These are phyloP conservation scores for Flueggea neowawraea DNA, from an alignment of 441 rosid genomes.

Conservation along the genomic window DNA sequence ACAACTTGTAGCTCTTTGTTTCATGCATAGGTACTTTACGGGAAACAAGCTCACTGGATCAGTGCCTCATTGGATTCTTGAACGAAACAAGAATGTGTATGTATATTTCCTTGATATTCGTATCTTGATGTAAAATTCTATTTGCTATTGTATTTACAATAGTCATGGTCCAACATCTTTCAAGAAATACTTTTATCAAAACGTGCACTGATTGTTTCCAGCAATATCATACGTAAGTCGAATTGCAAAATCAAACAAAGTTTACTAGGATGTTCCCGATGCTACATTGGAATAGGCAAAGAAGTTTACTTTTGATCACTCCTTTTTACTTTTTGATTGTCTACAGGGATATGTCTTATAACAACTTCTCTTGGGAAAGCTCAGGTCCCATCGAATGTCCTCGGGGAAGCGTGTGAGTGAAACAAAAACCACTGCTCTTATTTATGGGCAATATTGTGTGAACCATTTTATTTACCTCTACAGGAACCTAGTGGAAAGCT, in stretches of 20 bases:
- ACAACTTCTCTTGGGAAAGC: slow-evolving; percentile 67
- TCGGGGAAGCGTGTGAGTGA: slow-evolving; percentile 65
- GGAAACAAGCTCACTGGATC: slow-evolving; percentile 70
- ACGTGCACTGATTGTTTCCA: no score
- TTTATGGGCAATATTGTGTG: slow-evolving; percentile 3
- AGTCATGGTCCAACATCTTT: no score
- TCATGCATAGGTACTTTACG: slow-evolving; percentile 57
- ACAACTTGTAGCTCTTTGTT: no score
- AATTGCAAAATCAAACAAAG: no score
- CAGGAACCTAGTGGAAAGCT: slow-evolving; percentile 90
- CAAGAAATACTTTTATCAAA: no score
- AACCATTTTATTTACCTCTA: slow-evolving; percentile 9
- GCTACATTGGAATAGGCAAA: no score
- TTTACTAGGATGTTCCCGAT: no score
- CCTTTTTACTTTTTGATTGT: slow-evolving; percentile 16
- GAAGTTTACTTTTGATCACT: no score
- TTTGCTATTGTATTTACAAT: no score
- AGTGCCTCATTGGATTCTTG: slow-evolving; percentile 52
- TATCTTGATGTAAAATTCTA: no score
- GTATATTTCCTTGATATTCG: slow-evolving; percentile 15
- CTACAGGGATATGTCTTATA: slow-evolving; percentile 75
- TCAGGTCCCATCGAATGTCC: slow-evolving; percentile 53
- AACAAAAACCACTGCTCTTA: background rate
- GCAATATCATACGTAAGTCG: no score
- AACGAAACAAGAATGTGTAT: slow-evolving; percentile 70